These are phyloP conservation scores for Rhododendron ferrugineum DNA, from an alignment of 148 eudicot genomes.

Conservation along the genomic window DNA sequence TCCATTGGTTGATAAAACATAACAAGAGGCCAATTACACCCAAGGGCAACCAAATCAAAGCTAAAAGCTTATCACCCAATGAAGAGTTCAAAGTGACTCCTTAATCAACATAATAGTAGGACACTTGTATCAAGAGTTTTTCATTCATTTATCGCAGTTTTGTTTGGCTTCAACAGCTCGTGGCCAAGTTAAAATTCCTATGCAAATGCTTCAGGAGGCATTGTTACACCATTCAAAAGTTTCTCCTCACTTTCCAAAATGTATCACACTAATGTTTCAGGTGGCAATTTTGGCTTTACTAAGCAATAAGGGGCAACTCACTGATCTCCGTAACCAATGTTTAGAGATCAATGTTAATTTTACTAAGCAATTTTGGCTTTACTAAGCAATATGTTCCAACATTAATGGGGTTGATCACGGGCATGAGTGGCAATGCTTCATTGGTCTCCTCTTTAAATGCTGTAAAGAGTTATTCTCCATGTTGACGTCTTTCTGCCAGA, in stretches of 20 bases:
- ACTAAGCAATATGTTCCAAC: neutral
- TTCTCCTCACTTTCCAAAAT: neutral
- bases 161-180: neutral
- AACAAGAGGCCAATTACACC: neutral
- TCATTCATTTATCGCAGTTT: neutral
- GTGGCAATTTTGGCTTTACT: neutral
- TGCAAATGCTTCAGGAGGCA: neutral
- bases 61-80: neutral
- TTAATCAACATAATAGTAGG: neutral
- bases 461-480: neutral
- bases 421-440: neutral
- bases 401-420: neutral
- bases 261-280: neutral
- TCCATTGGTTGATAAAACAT: neutral
- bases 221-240: neutral
- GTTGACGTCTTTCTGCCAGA: neutral
- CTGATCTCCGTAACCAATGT: neutral
- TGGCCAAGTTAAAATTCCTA: neutral
- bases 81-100: neutral
- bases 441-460: neutral
- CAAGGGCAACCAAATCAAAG: neutral
- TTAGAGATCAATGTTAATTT: neutral
- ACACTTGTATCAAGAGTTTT: neutral
- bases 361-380: too few relatives aligned
- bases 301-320: neutral